Evolutionary conservation across 352 stramenopile genomes (phyloP).

Genomic region (Globisporangium iwayamae): DNA sequence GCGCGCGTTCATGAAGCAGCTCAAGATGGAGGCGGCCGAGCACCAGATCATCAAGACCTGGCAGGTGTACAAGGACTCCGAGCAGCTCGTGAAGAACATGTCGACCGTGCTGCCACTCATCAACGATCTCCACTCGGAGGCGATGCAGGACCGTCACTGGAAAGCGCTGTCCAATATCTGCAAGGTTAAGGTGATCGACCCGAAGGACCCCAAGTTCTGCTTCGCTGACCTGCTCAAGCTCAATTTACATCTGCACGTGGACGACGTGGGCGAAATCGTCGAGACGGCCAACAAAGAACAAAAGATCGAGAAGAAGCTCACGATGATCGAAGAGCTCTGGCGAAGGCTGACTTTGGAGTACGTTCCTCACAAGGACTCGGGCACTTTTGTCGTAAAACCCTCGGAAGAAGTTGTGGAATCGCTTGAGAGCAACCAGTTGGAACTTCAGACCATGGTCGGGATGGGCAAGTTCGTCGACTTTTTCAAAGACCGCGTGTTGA

Average conservation of each 20-base stretch:
- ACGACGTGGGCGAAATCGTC: slow-evolving; percentile 85
- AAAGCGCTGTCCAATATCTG: slow-evolving; percentile 81
- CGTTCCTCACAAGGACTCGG: slow-evolving; percentile 84
- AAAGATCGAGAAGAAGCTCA: slow-evolving; percentile 89
- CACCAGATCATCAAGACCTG: slow-evolving; percentile 85
- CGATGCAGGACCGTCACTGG: slow-evolving; percentile 95
- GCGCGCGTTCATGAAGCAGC: slow-evolving; percentile 79
- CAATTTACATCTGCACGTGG: slow-evolving; percentile 76
- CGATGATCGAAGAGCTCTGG: slow-evolving; percentile 87
- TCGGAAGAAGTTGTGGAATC: slow-evolving; percentile 86
- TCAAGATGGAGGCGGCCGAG: slow-evolving; percentile 79
- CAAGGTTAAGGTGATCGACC: slow-evolving; percentile 85
- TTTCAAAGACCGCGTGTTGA: slow-evolving; percentile 82
- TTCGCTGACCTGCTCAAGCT: slow-evolving; percentile 85
- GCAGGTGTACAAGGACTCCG: slow-evolving; percentile 87
- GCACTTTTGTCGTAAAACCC: slow-evolving; percentile 82
- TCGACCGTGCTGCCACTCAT: slow-evolving; percentile 85
- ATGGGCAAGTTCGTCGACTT: slow-evolving; percentile 92
- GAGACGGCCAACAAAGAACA: slow-evolving; percentile 88
- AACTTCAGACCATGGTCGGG: slow-evolving; percentile 86
- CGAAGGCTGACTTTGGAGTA: slow-evolving; percentile 81
- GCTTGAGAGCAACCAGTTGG: slow-evolving; percentile 83
- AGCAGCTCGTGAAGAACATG: slow-evolving; percentile 89
- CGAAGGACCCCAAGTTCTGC: slow-evolving; percentile 78
- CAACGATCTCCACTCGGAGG: slow-evolving; percentile 93